Base-by-base conservation (phyloP, 2,329 filamentous ascomycete genomes). In the Triangularia verruculosa region DNA sequence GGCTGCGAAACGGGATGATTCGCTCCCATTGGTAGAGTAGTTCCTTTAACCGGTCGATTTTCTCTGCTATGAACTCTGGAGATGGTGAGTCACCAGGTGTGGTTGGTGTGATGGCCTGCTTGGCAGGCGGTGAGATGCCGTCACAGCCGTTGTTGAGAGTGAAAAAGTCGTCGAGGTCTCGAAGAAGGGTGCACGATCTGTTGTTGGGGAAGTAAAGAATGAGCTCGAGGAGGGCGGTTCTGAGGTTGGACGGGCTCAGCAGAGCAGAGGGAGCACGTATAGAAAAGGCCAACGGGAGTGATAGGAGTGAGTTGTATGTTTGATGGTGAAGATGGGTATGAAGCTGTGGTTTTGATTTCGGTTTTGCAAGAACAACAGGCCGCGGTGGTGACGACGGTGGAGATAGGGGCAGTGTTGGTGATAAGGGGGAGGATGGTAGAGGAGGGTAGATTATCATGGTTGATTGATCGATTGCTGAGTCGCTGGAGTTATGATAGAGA, bases 251-350 rank as follows among this genome's bases (percentile, higher is more conserved):
- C 2, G 17, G 43, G 20, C 13, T 51, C 8, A 22, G n/a, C 25
- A 20, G 52, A 43, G 47, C 9, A 11, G 69, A 62, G 15, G 8
- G 63, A 1, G 7, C 8, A 24, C 65, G 17, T 74, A 69, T 65
- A 67, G 71, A 9, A 67, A 69, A n/a, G 66, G 57, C 2, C n/a
- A 66, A 25, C 0, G 73, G 73, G 1, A 74, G 66, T 39, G 66
- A 58, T 30, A 62, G 64, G 12, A 58, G 59, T 43, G 71, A 73
- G 60, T 72, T 72, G 66, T 75, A 75, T 7, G 68, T 68, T 65
- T 74, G 67, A 64, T 75, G 74, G 64, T 71, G 69, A 25, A 70
- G 72, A 34, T 61, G 63, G 6, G 74, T 73, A 69, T 75, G 74
- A 4, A 75, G 57, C 17, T 52, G 57, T 15, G 39, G 25, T 59